Base-by-base conservation (phyloP, 2,329 filamentous ascomycete genomes). In the Penicillium sp. region DNA sequence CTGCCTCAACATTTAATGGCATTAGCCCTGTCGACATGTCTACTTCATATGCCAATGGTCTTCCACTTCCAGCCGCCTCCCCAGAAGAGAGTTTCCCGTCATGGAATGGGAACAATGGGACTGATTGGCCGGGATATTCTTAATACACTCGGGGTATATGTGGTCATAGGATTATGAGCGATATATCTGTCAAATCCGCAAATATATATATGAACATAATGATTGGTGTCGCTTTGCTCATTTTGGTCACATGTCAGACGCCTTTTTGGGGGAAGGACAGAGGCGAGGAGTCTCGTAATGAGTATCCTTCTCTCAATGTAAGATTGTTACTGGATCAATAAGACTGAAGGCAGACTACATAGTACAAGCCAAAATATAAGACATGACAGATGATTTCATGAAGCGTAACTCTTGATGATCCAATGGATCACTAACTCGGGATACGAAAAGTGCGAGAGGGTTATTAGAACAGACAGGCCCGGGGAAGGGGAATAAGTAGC, bases 321-420 rank as follows among this genome's bases (percentile, higher is more conserved):
- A n/a, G n/a, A n/a, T n/a, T n/a, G n/a, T n/a, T n/a, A 29, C 19
- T 17, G 6, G 21, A 12, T 19, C 23, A 19, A 19, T 29, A 3
- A 43, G 3, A 25, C n/a, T 7, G n/a, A n/a, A 19, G 19, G 7
- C 10, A 31, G 9, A 15, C 15, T 54, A 54, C 31, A n/a, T 49
- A 17, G 19, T 1, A 37, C 13, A 55, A 46, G 42, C 7, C 3
- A 53, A 31, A 52, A 33, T 27, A 46, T 49, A 49, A 29, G 51
- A 62, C 57, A 59, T 67, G 64, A 67, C 63, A 67, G 65, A 63
- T 66, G 59, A 56, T 68, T 72, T 73, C 71, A 72, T 73, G 71
- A 73, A 68, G 69, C 71, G 69, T 73, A 65, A 73, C 63, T 73
- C 66, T 67, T 69, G 66, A 58, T 50, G 62, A 67, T 62, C 65